phyloP scores from a whole-genome alignment of 2,329 filamentous ascomycete species.

The Xylariaceae sp. region DNA sequence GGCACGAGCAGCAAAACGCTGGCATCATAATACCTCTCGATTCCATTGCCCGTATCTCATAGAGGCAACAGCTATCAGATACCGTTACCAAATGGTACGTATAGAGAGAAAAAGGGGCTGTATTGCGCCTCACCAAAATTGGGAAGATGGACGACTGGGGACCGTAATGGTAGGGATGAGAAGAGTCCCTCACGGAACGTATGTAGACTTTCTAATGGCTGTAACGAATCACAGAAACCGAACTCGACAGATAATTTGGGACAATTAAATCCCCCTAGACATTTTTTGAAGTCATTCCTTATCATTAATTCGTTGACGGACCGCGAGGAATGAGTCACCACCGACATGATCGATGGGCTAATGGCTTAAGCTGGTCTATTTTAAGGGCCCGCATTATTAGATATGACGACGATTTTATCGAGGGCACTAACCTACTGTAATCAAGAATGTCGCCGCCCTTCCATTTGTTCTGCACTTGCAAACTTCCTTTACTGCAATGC shows the following conservation, averaged over 20 bases:
- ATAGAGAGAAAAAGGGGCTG: constrained; percentile 5
- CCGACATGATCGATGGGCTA: too few species aligned
- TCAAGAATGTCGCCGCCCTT: constrained; percentile 12
- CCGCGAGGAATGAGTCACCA: too few species aligned
- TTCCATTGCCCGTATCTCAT: too few species aligned
- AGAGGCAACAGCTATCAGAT: too few species aligned
- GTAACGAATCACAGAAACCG: constrained; percentile 29
- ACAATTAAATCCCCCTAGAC: neutral
- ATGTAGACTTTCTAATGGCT: constrained; percentile 21
- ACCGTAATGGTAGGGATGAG: constrained; percentile 28
- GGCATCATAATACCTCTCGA: too few species aligned
- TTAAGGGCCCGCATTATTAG: too few species aligned
- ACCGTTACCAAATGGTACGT: too few species aligned
- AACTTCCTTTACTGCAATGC: constrained; percentile 18
- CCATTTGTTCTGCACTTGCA: constrained; percentile 14
- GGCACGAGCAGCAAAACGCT: neutral
- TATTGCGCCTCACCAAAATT: neutral
- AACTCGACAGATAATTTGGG: constrained; percentile 4
- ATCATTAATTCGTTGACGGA: too few species aligned
- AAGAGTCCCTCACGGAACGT: constrained; percentile 14
- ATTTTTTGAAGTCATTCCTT: too few species aligned
- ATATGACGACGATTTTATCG: too few species aligned
- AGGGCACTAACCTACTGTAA: too few species aligned
- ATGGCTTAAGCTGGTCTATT: too few species aligned
- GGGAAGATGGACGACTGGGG: constrained; percentile 13